Base-by-base conservation (phyloP, 2,329 filamentous ascomycete genomes). In the Exophiala dermatitidis region DNA sequence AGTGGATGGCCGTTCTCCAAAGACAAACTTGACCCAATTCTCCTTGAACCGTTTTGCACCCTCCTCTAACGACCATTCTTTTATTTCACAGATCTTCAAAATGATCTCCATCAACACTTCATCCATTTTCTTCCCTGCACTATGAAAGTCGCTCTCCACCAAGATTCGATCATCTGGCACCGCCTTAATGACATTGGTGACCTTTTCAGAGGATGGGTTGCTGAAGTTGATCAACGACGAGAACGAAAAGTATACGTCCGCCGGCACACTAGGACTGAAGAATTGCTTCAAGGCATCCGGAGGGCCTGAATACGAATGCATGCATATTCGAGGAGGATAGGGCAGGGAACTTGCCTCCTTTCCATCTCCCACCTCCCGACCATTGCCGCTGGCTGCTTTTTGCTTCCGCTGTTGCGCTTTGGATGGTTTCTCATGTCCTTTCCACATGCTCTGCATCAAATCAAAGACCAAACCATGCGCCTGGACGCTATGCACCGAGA, bases 291-390 rank as follows among this genome's bases (percentile, higher is more conserved):
- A 72, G 32, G 84, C 78, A 52, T 93, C 84, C 7, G 81, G 75
- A 4, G 85, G 79, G 0, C 89, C 91, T 45, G 87, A 94, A 69
- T 90, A 98, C 0, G 90, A 96, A 69, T 98, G 93, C 54, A 98
- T 80, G 66, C 93, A 98, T 66, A 97, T 85, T 5, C 90, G 77
- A 0, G 90, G 90, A 3, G 93, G 90, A 62, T 85, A 97, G 0
- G 86, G 84, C 55, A 78, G 82, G 1, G 74, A 62, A 5, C 61
- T 51, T 60, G 12, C 45, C 12, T 55, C 52, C 9, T 63, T 43
- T 32, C 63, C 53, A 12, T 66, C 63, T 8, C 67, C 63, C 12
- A 66, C 63, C 9, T 60, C 57, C 59, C 68, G 59, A 1, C 66
- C 67, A 19, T 64, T 63, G n/a, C 63, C 67, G 50, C 67, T 70